Evolutionary conservation across 129 eudicot species (phyloP), one percentile per base, ranked within the genome.

Genomic region (Gnaphalium uliginosum): DNA sequence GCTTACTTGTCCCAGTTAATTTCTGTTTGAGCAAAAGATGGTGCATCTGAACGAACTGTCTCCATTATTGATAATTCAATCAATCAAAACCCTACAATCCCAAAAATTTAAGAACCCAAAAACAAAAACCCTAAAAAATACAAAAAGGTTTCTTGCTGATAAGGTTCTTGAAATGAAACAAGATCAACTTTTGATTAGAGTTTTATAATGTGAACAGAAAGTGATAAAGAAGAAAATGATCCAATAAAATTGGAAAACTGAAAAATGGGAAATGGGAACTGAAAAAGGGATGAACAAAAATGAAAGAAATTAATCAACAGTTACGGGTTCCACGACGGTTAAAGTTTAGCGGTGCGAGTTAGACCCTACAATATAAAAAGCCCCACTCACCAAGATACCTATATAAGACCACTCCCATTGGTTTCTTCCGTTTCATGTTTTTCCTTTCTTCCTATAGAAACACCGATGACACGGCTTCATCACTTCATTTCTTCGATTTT

Each of bases 1-100:
- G 14, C 48, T 80, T 88, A 93, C 98, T 90, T 93, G 78, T 93
- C 98, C 98, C 98, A 93, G 77, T 93, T 87, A 60, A 93, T 93
- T 82, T 93, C 98, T 27, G 97, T 87, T 77, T 82, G 98, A 30
- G 89, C 81, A 27, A 85, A 85, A 14, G 89, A 75, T 48, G 74
- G 81, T 58, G 85, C 70, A 6, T 83, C 85, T 27, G 91, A 63
- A 73, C 81, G 81, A 68, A 87, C 74, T 21, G 90, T 58, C 35
- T 79, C 96, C 98, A 93, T 90, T 74, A n/a, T n/a, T n/a, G n/a
- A n/a, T n/a, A n/a, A n/a, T n/a, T 60, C 51, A 60, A 62, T 68
- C 54, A 57, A 7, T 17, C 8, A 30, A 61, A 41, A 13, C 10
- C 29, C 25, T 19, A 19, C 6, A 43, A 59, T 21, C 35, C 2